These are phyloP conservation scores for Wilcoxina mikolae DNA, from an alignment of 495 filamentous ascomycete genomes.

Conservation along the genomic window DNA sequence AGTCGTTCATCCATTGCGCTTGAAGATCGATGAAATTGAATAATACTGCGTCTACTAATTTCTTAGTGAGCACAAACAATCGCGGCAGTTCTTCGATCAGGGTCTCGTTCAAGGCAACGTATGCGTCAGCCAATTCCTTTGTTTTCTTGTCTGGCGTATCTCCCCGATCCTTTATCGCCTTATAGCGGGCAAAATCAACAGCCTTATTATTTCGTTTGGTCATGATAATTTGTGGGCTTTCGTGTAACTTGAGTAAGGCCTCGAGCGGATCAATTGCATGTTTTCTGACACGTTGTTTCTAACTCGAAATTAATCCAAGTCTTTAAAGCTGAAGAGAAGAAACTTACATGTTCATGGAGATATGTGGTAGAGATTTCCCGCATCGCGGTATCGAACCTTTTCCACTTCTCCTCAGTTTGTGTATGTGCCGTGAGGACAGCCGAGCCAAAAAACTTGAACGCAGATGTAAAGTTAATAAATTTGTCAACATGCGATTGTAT, in stretches of 20 bases:
- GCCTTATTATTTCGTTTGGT: slow-evolving; percentile 82
- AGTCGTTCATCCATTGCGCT: slow-evolving; percentile 57
- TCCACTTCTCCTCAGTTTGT: slow-evolving; percentile 85
- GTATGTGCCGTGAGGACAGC: slow-evolving; percentile 47
- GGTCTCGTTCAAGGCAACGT: slow-evolving; percentile 75
- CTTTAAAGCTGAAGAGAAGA: slow-evolving; percentile 1
- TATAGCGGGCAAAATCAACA: slow-evolving; percentile 69
- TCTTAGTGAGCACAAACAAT: slow-evolving; percentile 62
- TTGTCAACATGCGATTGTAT: slow-evolving; percentile 54
- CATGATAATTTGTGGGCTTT: slow-evolving; percentile 71
- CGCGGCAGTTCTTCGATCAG: slow-evolving; percentile 84
- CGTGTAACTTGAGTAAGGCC: slow-evolving; percentile 61
- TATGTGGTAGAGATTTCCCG: slow-evolving; percentile 63
- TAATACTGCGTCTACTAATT: slow-evolving; percentile 63
- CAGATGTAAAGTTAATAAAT: slow-evolving; percentile 34
- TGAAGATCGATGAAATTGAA: slow-evolving; percentile 71
- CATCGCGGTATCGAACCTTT: slow-evolving; percentile 63
- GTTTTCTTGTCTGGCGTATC: slow-evolving; percentile 74
- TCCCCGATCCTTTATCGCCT: slow-evolving; percentile 56
- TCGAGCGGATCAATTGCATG: slow-evolving; percentile 79
- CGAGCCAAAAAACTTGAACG: slow-evolving; percentile 37
- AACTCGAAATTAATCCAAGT: slow-evolving; percentile 9
- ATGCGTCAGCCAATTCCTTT: slow-evolving; percentile 66
- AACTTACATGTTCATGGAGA: slow-evolving; percentile 72
- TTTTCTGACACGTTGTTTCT: slow-evolving; percentile 63